phyloP scores from a whole-genome alignment of 345 rosid species.

The Rhizophora mangle region DNA sequence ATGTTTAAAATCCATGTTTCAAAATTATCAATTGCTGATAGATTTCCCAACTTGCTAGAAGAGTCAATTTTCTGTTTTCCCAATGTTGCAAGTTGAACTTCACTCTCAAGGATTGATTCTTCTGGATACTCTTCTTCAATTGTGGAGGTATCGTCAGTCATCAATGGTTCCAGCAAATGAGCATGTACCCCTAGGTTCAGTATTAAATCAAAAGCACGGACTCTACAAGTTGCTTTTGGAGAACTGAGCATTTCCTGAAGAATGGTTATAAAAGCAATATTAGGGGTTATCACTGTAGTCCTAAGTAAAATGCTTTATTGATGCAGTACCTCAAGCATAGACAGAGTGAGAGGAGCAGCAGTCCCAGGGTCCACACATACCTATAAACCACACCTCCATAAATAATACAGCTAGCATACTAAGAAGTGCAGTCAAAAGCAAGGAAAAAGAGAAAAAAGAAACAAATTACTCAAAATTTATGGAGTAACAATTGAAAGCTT shows the following conservation, averaged over 20 bases:
- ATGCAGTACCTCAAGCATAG: constrained; percentile 85
- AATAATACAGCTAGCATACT: not conserved
- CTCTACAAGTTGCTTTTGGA: constrained; percentile 65
- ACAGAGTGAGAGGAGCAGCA: constrained; percentile 95
- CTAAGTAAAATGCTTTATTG: constrained; percentile 14
- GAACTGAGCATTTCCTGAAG: constrained; percentile 94
- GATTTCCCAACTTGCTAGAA: constrained; percentile 43
- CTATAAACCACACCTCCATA: constrained; percentile 37
- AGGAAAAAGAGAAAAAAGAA: not conserved
- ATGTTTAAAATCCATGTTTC: constrained; percentile 94
- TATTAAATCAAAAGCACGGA: constrained; percentile 92
- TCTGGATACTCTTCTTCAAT: constrained; percentile 79
- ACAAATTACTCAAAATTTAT: not conserved
- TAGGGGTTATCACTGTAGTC: constrained; percentile 24
- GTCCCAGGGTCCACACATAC: constrained; percentile 96
- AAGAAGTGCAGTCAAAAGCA: not conserved
- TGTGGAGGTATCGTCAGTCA: constrained; percentile 58
- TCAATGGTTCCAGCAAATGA: constrained; percentile 83
- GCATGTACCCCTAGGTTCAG: constrained; percentile 98
- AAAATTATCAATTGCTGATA: constrained; percentile 67
- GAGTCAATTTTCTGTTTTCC: constrained; percentile 51
- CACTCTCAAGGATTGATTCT: constrained; percentile 61
- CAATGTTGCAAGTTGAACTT: constrained; percentile 47
- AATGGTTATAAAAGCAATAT: constrained; percentile 19
- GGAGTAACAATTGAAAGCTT: not conserved